Evolutionary conservation across 2,329 filamentous ascomycete genomes (phyloP).

Genomic region (Fusarium mangiferae): DNA sequence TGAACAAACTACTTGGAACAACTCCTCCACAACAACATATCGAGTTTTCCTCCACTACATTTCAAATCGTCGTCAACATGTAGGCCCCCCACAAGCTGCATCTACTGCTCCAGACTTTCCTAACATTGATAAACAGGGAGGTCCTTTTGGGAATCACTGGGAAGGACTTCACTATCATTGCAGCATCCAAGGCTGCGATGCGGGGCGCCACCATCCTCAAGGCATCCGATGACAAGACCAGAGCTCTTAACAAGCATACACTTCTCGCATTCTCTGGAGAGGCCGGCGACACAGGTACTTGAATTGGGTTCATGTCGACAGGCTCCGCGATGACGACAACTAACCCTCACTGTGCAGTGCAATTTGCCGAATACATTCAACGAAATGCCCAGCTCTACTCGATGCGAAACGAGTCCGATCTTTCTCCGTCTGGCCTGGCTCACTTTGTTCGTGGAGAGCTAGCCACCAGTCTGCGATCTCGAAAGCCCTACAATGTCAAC

Average conservation of each 20-base stretch:
- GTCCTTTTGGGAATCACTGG: constrained; percentile 97
- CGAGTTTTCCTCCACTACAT: constrained; percentile 19
- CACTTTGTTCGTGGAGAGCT: constrained; percentile 95
- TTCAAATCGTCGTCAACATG: constrained; percentile 40
- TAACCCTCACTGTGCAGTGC: constrained; percentile 68
- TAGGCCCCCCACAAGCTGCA: constrained; percentile 29
- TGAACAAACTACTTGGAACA: constrained; percentile 30
- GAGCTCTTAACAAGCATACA: constrained; percentile 90
- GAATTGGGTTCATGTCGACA: background rate
- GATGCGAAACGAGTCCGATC: constrained; percentile 95
- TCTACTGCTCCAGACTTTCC: constrained; percentile 15
- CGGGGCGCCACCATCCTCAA: constrained; percentile 97
- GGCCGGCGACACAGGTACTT: constrained; percentile 88
- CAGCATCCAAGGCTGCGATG: constrained; percentile 98
- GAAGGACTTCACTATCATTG: constrained; percentile 99
- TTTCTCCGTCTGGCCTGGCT: constrained; percentile 88
- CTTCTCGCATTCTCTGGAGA: constrained; percentile 96
- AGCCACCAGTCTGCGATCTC: constrained; percentile 87
- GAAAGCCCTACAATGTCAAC: constrained; percentile 97
- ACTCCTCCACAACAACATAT: constrained; percentile 35
- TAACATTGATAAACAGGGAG: constrained; percentile 72
- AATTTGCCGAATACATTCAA: constrained; percentile 99
- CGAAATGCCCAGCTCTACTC: constrained; percentile 98
- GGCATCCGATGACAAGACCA: constrained; percentile 95
- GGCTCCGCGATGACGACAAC: constrained; percentile 22